Evolutionary conservation across 2,329 filamentous ascomycete species (phyloP).

Genomic region (Ophiostoma sp.): DNA sequence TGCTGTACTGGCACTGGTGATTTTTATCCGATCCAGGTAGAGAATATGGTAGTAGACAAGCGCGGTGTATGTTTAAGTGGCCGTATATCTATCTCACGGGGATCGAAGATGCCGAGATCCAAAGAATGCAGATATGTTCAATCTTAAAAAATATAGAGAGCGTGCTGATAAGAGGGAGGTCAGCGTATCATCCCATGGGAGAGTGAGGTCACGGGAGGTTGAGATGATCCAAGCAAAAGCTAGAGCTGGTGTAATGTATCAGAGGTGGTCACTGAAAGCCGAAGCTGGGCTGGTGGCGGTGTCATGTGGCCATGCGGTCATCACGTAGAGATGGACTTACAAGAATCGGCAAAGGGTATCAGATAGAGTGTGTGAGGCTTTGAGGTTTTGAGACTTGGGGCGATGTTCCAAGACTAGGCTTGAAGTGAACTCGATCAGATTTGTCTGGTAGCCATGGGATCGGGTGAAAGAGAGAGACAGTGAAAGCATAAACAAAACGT

Average conservation of each 20-base stretch:
- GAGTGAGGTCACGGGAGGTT: neutral
- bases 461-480: conserved; percentile 10
- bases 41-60: neutral
- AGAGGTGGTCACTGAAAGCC: neutral
- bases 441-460: conserved; percentile 9
- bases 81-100: neutral
- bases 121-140: neutral
- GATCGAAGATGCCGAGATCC: neutral
- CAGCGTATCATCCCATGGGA: neutral
- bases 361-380: neutral
- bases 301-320: neutral
- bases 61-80: neutral
- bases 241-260: neutral
- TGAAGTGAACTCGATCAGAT: conserved; percentile 9
- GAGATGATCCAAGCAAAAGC: neutral
- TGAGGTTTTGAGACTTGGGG: neutral
- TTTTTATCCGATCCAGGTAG: neutral
- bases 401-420: neutral
- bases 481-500: neutral
- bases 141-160: neutral
- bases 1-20: neutral
- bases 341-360: neutral
- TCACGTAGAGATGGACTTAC: conserved; percentile 5
- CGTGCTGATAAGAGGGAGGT: conserved; percentile 4
- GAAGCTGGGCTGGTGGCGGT: neutral